Evolutionary conservation across 371 early-diverging fungal genomes (phyloP).

Genomic region (Mucor irregularis): DNA sequence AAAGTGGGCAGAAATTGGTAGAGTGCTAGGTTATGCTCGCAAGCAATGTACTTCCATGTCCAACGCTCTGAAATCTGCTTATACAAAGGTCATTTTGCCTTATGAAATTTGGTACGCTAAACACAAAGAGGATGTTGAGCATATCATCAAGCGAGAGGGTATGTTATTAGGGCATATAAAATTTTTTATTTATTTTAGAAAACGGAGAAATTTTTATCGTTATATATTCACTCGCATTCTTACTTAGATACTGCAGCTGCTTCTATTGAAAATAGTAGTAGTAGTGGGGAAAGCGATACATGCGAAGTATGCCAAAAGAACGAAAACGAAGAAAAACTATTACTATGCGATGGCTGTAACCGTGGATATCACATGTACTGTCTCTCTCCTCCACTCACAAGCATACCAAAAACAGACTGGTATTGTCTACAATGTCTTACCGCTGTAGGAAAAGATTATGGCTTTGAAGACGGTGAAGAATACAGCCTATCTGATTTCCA

Average conservation of each 20-base stretch:
- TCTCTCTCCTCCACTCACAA: slow-evolving; percentile 66
- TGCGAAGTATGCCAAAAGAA: slow-evolving; percentile 64
- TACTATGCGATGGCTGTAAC: slow-evolving; percentile 90
- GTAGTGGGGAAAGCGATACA: slow-evolving; percentile 29
- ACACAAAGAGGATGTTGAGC: slow-evolving; percentile 20
- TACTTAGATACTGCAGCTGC: too few relatives aligned
- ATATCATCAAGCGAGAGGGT: slow-evolving; percentile 17
- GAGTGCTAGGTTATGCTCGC: slow-evolving; percentile 73
- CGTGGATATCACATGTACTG: slow-evolving; percentile 83
- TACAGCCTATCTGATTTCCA: slow-evolving; percentile 83
- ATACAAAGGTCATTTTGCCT: slow-evolving; percentile 79
- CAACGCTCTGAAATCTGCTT: slow-evolving; percentile 80
- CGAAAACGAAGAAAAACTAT: slow-evolving; percentile 64
- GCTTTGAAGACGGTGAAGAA: slow-evolving; percentile 87
- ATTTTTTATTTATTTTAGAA: background rate
- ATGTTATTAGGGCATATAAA: background rate
- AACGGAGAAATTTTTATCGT: too few relatives aligned
- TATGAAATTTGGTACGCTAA: slow-evolving; percentile 72
- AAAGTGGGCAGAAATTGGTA: slow-evolving; percentile 90
- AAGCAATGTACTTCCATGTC: slow-evolving; percentile 84
- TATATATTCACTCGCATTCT: too few relatives aligned
- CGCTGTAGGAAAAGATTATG: slow-evolving; percentile 83
- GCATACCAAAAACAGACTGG: slow-evolving; percentile 80
- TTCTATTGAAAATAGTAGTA: background rate
- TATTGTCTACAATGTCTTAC: slow-evolving; percentile 84